Evolutionary conservation across 2,329 filamentous ascomycete genomes (phyloP).

Genomic region (Fusarium graminum): DNA sequence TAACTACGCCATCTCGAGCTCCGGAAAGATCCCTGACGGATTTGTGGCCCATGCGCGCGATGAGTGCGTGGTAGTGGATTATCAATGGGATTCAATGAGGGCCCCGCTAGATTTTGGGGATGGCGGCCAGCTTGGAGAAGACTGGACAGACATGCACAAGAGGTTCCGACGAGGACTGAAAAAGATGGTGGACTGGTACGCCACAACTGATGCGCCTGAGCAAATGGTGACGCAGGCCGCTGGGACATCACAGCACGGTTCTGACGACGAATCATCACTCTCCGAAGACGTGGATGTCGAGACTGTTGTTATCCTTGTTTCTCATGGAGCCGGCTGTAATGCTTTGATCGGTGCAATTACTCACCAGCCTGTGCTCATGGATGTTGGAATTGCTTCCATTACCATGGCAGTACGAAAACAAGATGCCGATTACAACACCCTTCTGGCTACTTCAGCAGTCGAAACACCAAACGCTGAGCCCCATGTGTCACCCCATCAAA

Average conservation of each 20-base stretch:
- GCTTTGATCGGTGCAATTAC: constrained; percentile 93
- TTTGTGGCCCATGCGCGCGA: constrained; percentile 93
- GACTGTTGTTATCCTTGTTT: constrained; percentile 86
- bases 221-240: constrained; percentile 61
- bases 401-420: constrained; percentile 83
- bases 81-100: constrained; percentile 94
- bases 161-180: constrained; percentile 85
- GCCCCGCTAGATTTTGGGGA: constrained; percentile 84
- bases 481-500: constrained; percentile 65
- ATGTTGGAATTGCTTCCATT: constrained; percentile 89
- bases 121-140: constrained; percentile 89
- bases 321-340: constrained; percentile 96
- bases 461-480: constrained; percentile 44
- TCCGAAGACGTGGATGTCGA: constrained; percentile 74
- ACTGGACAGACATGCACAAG: constrained; percentile 96
- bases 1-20: constrained; percentile 83
- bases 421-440: constrained; percentile 55
- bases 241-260: constrained; percentile 45
- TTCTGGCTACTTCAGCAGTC: constrained; percentile 48
- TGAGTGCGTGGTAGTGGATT: constrained; percentile 87
- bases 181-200: constrained; percentile 87
- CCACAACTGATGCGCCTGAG: constrained; percentile 64
- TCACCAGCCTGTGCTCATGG: constrained; percentile 89
- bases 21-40: constrained; percentile 85
- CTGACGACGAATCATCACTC: constrained; percentile 52